phyloP scores from a whole-genome alignment of 768 basidiomycete genomes.

The Rhizopogon rudus region DNA sequence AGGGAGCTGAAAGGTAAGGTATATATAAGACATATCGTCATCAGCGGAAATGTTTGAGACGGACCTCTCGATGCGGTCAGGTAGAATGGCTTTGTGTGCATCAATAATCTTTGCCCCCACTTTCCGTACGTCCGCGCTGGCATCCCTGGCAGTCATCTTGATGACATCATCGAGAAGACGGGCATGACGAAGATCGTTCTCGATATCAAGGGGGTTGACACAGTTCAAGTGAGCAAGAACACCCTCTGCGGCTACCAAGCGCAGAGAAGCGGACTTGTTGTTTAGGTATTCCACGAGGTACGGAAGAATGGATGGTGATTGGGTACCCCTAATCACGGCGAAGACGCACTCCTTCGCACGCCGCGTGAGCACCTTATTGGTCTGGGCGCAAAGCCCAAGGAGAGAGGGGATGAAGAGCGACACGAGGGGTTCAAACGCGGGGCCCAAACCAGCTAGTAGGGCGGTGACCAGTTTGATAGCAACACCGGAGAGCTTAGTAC shows the following conservation, averaged over 20 bases:
- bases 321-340: constrained; percentile 60
- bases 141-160: constrained; percentile 60
- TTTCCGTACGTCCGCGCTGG: constrained; percentile 71
- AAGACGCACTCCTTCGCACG: constrained; percentile 60
- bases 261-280: constrained; percentile 67
- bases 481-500: constrained; percentile 63
- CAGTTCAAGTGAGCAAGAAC: constrained; percentile 63
- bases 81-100: constrained; percentile 67
- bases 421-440: constrained; percentile 62
- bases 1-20: not conserved
- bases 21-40: constrained; percentile 4
- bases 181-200: constrained; percentile 54
- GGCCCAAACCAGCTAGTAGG: constrained; percentile 50
- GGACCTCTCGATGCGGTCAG: constrained; percentile 62
- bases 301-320: constrained; percentile 58
- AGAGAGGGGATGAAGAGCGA: constrained; percentile 62
- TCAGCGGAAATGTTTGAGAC: constrained; percentile 12
- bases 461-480: constrained; percentile 57
- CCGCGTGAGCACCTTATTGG: constrained; percentile 73
- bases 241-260: constrained; percentile 60
- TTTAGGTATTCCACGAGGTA: constrained; percentile 50
- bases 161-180: constrained; percentile 69
- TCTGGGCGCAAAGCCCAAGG: constrained; percentile 61
- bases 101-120: constrained; percentile 67
- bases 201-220: constrained; percentile 75